Evolutionary conservation across 768 basidiomycete species (phyloP), one percentile per base, ranked within the genome.

Genomic region (Neoboletus magnificus): DNA sequence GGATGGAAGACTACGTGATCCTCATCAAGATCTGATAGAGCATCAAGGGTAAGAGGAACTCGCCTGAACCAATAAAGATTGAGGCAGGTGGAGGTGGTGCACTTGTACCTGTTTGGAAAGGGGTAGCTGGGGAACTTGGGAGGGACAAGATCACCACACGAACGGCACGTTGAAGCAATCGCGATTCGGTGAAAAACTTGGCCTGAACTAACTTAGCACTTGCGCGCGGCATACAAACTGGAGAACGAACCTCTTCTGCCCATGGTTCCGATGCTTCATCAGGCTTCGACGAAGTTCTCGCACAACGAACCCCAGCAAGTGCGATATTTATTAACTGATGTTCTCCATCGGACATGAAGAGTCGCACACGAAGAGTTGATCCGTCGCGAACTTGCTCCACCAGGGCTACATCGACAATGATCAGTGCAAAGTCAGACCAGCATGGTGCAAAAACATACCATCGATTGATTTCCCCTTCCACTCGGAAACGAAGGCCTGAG

Each of bases 361-460:
- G 81, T 48, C 97, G 86, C 46, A 89, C 84, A 22, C 96, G 88
- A 30, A 98, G 74, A 29, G 92, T 95, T 22, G 91, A 88, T 47
- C 94, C 96, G 67, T 98, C 95, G 48, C 90, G 83, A 50, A 98
- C 93, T 67, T 90, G 87, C 73, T 99, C 96, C 55, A 98, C 91
- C 57, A 98, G 82, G 46, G 89, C 94, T 95, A 55, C 3, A 22
- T 47, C 8, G 43, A 53, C 3, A 42, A 56, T 2, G 11, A 50
- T 67, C 7, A 69, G 54, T 48, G 6, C 4, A 42, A 5, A 44
- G 29, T 25, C 55, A 16, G 40, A 39, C 41, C 1, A 43, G 11
- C 20, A 15, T 11, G 45, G 2, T 11, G 22, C 45, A 41, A 64
- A 20, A 64, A 50, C 62, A 36, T 72, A 91, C 92, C 93, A 66